Conservation (phyloP, 768 basidiomycete species). For the Glaciozyma martinii region DNA sequence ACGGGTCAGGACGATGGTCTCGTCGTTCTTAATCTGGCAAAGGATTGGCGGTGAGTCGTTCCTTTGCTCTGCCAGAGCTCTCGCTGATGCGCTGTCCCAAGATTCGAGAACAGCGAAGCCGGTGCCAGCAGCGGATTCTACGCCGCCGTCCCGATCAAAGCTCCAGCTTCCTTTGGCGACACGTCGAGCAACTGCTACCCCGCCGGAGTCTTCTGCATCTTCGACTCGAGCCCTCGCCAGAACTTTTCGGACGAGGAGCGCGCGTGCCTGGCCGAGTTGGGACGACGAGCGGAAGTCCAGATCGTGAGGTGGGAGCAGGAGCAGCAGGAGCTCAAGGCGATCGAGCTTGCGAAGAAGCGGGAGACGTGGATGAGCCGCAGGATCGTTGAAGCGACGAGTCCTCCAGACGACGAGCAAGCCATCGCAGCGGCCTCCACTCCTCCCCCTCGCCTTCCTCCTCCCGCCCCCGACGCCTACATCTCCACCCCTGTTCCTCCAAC, state of each 20-base stretch:
- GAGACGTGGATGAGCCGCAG: no score
- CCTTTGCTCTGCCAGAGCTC: background rate
- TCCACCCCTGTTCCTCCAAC: background rate
- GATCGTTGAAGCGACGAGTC: no score
- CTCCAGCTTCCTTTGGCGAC: constrained; percentile 23
- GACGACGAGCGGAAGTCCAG: constrained; percentile 18
- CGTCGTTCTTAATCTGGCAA: constrained; percentile 21
- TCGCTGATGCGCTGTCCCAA: background rate
- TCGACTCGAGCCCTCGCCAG: constrained; percentile 13
- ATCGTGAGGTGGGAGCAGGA: constrained; percentile 9
- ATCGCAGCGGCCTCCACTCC: no score
- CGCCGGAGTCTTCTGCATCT: constrained; percentile 23
- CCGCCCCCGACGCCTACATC: background rate
- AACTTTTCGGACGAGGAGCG: constrained; percentile 13
- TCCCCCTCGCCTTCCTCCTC: no score
- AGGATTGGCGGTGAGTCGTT: constrained; percentile 23
- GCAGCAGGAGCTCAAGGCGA: background rate
- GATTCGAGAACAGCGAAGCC: no score
- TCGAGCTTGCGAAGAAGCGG: no score
- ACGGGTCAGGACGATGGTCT: constrained; percentile 22
- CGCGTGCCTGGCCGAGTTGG: constrained; percentile 11
- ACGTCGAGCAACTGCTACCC: background rate
- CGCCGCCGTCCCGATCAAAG: constrained; percentile 24
- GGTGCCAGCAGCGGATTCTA: constrained; percentile 23
- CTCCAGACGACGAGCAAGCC: no score